Evolutionary conservation across 2,329 filamentous ascomycete genomes (phyloP).

Genomic region (Peltaster fructicola): DNA sequence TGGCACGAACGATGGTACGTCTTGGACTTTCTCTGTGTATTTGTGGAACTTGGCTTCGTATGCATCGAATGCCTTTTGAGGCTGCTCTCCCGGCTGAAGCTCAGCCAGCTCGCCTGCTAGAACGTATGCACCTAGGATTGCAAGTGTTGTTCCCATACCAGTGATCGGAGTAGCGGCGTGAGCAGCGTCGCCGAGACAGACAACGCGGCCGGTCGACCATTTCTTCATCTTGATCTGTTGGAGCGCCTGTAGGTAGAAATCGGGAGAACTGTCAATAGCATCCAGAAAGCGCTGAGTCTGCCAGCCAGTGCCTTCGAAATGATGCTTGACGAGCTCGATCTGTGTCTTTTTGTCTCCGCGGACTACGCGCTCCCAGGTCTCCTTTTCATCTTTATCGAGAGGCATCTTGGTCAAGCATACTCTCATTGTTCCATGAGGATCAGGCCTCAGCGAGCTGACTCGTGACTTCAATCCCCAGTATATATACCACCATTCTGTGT

Average conservation of each 20-base stretch:
- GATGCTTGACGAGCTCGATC: not conserved
- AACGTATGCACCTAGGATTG: conserved; percentile 1
- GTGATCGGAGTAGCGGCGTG: conserved; percentile 1
- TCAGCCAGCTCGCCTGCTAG: conserved; percentile 2
- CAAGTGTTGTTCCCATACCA: conserved; percentile 1
- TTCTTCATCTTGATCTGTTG: not conserved
- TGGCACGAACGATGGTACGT: not conserved
- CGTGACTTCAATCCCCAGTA: not conserved
- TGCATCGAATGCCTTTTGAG: not conserved
- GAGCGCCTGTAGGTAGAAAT: conserved; percentile 1
- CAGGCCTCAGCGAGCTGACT: conserved; percentile 1
- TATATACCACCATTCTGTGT: not conserved
- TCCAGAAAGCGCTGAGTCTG: conserved; percentile 1
- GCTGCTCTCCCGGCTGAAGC: not conserved
- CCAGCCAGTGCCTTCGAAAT: conserved; percentile 2
- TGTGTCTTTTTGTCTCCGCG: conserved; percentile 1
- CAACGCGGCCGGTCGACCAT: conserved; percentile 1
- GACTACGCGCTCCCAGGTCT: not conserved
- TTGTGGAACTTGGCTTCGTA: conserved; percentile 1
- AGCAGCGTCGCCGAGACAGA: conserved; percentile 1
- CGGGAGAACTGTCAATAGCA: not conserved
- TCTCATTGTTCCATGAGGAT: not conserved
- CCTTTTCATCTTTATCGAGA: not conserved
- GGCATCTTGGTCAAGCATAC: not conserved
- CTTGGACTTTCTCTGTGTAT: conserved; percentile 1